Conservation (phyloP, 2,329 filamentous ascomycete species). For the Calonectria naviculata region DNA sequence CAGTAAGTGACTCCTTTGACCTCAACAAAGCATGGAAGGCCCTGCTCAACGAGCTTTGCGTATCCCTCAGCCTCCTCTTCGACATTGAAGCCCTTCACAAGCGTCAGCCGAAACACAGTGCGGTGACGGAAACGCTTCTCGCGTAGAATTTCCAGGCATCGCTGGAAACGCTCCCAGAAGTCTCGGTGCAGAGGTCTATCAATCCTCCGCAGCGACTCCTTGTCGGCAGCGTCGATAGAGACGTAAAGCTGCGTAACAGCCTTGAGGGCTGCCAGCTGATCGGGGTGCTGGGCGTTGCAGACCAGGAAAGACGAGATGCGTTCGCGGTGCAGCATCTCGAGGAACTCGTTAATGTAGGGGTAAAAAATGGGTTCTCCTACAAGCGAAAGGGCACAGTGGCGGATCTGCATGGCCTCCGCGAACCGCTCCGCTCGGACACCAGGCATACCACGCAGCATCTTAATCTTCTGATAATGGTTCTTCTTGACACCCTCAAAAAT, state of each 20-base stretch:
- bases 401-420: constrained; percentile 90
- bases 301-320: constrained; percentile 95
- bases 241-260: constrained; percentile 97
- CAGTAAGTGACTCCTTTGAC: constrained; percentile 98
- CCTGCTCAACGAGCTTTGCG: constrained; percentile 86
- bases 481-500: constrained; percentile 93
- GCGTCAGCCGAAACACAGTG: constrained; percentile 93
- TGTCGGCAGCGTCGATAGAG: constrained; percentile 93
- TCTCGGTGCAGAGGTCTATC: constrained; percentile 93
- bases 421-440: constrained; percentile 93
- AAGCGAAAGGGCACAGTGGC: constrained; percentile 90
- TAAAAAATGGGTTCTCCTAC: constrained; percentile 99
- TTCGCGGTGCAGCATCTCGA: constrained; percentile 83
- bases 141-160: constrained; percentile 89
- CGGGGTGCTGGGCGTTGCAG: constrained; percentile 96
- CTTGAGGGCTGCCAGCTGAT: constrained; percentile 83
- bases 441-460: constrained; percentile 93
- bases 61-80: constrained; percentile 94
- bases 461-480: constrained; percentile 97
- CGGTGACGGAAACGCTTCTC: constrained; percentile 86
- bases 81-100: constrained; percentile 98
- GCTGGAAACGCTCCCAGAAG: constrained; percentile 96
- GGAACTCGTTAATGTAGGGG: constrained; percentile 94
- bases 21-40: constrained; percentile 91
- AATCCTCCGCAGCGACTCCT: constrained; percentile 86